Conservation (phyloP, 495 filamentous ascomycete species). For the Xylaria venustula region DNA sequence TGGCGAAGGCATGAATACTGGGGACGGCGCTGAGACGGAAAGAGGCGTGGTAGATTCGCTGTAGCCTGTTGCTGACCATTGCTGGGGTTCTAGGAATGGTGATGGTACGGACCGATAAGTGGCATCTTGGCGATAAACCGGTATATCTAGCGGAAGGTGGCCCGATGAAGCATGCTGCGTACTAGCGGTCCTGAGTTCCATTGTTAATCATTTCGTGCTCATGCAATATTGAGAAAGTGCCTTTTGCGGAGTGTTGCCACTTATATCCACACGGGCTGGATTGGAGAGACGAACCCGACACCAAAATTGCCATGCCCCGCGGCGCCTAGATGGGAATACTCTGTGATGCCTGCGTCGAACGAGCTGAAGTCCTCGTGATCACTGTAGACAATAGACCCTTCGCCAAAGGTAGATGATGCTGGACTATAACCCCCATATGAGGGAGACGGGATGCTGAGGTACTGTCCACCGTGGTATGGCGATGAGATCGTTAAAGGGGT, state of each 20-base stretch:
- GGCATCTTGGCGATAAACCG: constrained; percentile 20
- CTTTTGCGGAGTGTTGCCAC: constrained; percentile 35
- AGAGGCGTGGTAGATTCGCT: constrained; percentile 35
- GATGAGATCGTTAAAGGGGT: constrained; percentile 52
- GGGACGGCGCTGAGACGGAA: constrained; percentile 26
- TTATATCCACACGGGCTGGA: constrained; percentile 53
- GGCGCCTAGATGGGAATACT: constrained; percentile 37
- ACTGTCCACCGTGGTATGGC: constrained; percentile 46
- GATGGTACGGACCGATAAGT: constrained; percentile 28
- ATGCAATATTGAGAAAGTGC: constrained; percentile 31
- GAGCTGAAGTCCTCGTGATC: constrained; percentile 49
- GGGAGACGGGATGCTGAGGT: constrained; percentile 56
- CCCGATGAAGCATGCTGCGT: constrained; percentile 33
- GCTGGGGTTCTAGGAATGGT: constrained; percentile 39
- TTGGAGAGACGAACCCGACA: constrained; percentile 56
- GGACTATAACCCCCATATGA: constrained; percentile 55
- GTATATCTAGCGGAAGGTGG: constrained; percentile 35
- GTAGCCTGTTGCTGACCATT: constrained; percentile 30
- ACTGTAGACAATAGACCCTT: constrained; percentile 53
- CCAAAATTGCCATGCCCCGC: constrained; percentile 46
- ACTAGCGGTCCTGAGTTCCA: constrained; percentile 44
- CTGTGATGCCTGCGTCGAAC: constrained; percentile 37
- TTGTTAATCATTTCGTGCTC: constrained; percentile 48
- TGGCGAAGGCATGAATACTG: constrained; percentile 20
- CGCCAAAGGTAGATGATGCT: constrained; percentile 52